These are phyloP conservation scores for Rhizoctonia solani DNA, from an alignment of 1,284 basidiomycete genomes.

Conservation along the genomic window DNA sequence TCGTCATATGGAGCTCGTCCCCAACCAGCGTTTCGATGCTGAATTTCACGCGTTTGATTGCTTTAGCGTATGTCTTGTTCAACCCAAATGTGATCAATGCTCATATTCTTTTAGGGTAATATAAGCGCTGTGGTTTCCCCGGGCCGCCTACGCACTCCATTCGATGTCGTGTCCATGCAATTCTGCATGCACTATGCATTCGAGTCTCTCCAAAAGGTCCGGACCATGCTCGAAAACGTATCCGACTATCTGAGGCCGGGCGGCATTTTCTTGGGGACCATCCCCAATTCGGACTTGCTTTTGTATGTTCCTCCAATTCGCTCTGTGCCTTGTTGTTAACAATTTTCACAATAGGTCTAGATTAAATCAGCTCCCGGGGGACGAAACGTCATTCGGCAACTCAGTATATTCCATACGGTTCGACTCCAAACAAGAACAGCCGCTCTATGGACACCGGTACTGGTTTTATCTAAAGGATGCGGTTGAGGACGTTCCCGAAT, in stretches of 20 bases:
- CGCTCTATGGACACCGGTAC: conserved; percentile 88
- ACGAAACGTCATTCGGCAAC: conserved; percentile 85
- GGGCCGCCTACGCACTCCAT: conserved; percentile 60
- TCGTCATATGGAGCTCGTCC: conserved; percentile 54
- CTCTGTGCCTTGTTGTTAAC: neutral
- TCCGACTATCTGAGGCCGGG: conserved; percentile 77
- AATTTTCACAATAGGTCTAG: conserved; percentile 56
- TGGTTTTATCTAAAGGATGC: conserved; percentile 94
- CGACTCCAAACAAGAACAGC: conserved; percentile 62
- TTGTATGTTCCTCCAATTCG: conserved; percentile 61
- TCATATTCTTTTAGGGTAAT: conserved; percentile 51
- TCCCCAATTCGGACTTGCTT: conserved; percentile 82
- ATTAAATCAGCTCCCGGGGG: conserved; percentile 64
- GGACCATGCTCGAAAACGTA: conserved; percentile 94
- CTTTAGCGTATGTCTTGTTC: conserved; percentile 57
- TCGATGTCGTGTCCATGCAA: conserved; percentile 96
- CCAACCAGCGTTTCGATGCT: conserved; percentile 66
- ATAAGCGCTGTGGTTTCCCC: conserved; percentile 72
- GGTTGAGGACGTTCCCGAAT: conserved; percentile 96
- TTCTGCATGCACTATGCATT: conserved; percentile 99
- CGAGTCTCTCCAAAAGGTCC: conserved; percentile 81
- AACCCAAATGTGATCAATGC: neutral
- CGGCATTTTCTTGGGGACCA: conserved; percentile 92
- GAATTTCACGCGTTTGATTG: conserved; percentile 89
- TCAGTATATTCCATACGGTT: conserved; percentile 88